Conservation (phyloP, 1,139 yeast genomes). For the Trichomonascaceae sp. region DNA sequence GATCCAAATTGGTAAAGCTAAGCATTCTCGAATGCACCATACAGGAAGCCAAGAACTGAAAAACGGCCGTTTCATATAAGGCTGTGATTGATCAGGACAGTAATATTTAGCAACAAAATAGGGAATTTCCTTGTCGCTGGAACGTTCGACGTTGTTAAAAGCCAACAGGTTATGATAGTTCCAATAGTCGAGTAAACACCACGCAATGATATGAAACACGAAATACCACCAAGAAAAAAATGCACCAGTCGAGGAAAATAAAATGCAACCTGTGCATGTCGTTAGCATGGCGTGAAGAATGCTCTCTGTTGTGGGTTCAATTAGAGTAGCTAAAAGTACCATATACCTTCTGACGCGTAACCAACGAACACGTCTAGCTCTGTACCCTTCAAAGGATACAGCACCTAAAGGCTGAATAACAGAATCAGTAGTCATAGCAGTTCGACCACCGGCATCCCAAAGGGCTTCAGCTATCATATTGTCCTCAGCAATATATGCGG, state of each 20-base stretch:
- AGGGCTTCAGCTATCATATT: conserved; percentile 86
- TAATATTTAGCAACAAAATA: conserved; percentile 27
- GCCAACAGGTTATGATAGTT: conserved; percentile 48
- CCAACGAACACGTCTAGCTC: conserved; percentile 74
- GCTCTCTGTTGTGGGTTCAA: conserved; percentile 85
- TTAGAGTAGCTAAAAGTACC: conserved; percentile 77
- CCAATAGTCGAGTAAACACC: conserved; percentile 59
- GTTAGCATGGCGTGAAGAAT: conserved; percentile 49
- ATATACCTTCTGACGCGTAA: conserved; percentile 81
- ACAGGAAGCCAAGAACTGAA: conserved; percentile 38
- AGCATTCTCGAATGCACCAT: conserved; percentile 65
- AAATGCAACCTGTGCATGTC: conserved; percentile 20
- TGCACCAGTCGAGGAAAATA: conserved; percentile 32
- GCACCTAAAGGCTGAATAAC: conserved; percentile 71
- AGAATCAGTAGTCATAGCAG: conserved; percentile 72
- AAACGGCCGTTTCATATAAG: conserved; percentile 12
- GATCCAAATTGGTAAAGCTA: conserved; percentile 84
- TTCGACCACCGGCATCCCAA: conserved; percentile 71
- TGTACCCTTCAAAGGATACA: conserved; percentile 47
- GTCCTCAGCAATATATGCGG: conserved; percentile 85
- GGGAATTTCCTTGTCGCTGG: conserved; percentile 19
- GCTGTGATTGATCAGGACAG: conserved; percentile 19
- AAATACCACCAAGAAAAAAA: conserved; percentile 34
- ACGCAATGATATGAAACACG: conserved; percentile 48
- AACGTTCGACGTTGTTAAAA: conserved; percentile 29